Evolutionary conservation across 192 early-diverging fungal species (phyloP), one percentile per base, ranked within the genome.

Genomic region (Coemansia sp.): DNA sequence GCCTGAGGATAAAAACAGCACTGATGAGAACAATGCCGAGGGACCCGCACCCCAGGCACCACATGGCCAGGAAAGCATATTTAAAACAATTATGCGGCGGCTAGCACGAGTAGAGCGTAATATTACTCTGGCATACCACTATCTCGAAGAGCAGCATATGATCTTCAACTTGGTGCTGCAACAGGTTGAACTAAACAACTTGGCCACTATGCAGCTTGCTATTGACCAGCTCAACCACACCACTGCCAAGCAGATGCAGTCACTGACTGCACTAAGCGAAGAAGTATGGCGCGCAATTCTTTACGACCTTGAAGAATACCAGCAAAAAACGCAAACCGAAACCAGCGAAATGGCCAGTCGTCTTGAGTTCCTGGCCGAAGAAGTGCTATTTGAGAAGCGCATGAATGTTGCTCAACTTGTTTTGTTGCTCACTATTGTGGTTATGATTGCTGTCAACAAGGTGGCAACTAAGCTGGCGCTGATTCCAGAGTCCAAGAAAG

Each of bases 11-110:
- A 11, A 17, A 11, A 50, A 41, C 15, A 49, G 60, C 27, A 7
- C 25, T 24, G 7, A 49, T 6, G 19, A n/a, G 3, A 19, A 17
- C 47, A 19, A 19, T 19, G n/a, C 47, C 5, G n/a, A 49, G 5
- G 19, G 47, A 4, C 27, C 56, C 8, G 43, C 69, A 24, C 8
- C 8, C 35, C 55, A 21, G 15, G 25, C 55, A n/a, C 69, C 48
- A 38, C 55, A 59, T 38, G 85, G 86, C 11, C 91, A 94, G 64
- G 93, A 92, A 50, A 90, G 87, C 32, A 89, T 95, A 37, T 96
- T 92, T 74, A 94, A 95, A 57, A 94, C 89, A 7, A 94, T 98
- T 32, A 88, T 93, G 84, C 93, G 91, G 60, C 87, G 95, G 12
- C 75, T 98, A 2, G 71, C 78, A 29, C 71, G 82, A 12, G 76